Conservation (phyloP, 176 grass and related monocot genomes). For the Pontederia paniculata region DNA sequence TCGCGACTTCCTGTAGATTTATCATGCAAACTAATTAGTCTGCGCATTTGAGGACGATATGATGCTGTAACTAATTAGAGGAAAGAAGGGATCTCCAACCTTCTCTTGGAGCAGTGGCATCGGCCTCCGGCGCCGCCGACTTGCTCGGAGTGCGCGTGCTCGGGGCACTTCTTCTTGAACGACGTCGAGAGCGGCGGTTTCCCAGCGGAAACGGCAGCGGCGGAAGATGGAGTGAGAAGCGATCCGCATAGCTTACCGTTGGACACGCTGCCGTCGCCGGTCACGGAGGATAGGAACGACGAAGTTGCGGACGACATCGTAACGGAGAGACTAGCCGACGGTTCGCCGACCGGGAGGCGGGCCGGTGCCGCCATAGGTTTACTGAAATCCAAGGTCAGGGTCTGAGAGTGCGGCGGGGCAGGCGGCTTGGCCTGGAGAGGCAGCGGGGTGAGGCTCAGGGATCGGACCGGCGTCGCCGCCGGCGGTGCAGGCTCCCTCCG, state of each 20-base stretch:
- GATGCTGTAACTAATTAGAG: too few species aligned
- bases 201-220: conserved; percentile 15
- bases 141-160: conserved; percentile 76
- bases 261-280: conserved; percentile 65
- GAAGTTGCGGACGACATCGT: conserved; percentile 8
- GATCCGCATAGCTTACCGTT: conserved; percentile 26
- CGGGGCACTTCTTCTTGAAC: conserved; percentile 52
- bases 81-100: conserved; percentile 14
- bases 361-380: conserved; percentile 5
- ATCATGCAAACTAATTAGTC: not conserved
- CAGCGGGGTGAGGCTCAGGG: not conserved
- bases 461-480: not conserved
- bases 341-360: not conserved
- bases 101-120: conserved; percentile 81
- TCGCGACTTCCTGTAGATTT: conserved; percentile 2
- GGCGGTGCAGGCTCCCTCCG: not conserved
- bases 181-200: conserved; percentile 30
- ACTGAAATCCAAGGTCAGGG: conserved; percentile 35
- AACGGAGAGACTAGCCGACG: conserved; percentile 18
- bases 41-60: not conserved
- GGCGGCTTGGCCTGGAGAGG: conserved; percentile 4
- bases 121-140: conserved; percentile 35
- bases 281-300: conserved; percentile 19
- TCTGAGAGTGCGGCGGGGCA: not conserved
- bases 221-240: conserved; percentile 8